Base-by-base conservation (phyloP, 352 stramenopile species). In the Phytophthora idaei region DNA sequence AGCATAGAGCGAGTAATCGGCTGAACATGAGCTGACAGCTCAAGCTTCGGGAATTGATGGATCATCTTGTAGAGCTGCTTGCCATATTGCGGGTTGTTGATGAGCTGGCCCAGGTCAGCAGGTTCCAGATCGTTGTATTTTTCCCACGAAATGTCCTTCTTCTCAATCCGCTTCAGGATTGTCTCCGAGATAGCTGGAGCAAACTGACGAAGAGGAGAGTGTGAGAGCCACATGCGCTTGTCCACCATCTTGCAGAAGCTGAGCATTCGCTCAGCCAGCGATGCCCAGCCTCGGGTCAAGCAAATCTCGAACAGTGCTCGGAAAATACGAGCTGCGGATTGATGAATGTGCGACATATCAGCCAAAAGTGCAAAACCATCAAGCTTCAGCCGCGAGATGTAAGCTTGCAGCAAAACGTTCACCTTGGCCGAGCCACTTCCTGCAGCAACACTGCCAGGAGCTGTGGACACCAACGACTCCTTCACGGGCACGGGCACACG, bases 321-420 rank as follows among this genome's bases (percentile, higher is more conserved):
- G 86, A 99, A 98, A 67, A 99, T 98, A 79, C 98, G 93, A 0
- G 94, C 96, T 12, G 98, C 98, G 5, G 93, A 99, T 71, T 99
- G 98, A 70, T 99, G 97, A 65, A 99, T 98, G 74, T 99, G 99
- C 3, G 94, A 93, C 97, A 99, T 99, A 71, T 99, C 98, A n/a
- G 97, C 92, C 6, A 98, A 77, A 21, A 99, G 72, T 4, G 98
- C 98, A 81, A 99, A 99, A 0, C 98, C 97, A 72, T 99, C 97
- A 7, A 99, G 82, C 62, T 95, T 98, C 32, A 99, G 72, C 10
- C 97, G 87, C 47, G 93, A 99, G 66, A 99, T 99, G 71, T 99
- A 99, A 32, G 97, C 94, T 82, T 99, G 98, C 11, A 99, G 76
- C 25, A 99, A 85, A 21, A 99, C 98, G 57, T 99, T 99, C 29